Conservation (phyloP, 2,329 filamentous ascomycete species). For the Orbilia oligospora region DNA sequence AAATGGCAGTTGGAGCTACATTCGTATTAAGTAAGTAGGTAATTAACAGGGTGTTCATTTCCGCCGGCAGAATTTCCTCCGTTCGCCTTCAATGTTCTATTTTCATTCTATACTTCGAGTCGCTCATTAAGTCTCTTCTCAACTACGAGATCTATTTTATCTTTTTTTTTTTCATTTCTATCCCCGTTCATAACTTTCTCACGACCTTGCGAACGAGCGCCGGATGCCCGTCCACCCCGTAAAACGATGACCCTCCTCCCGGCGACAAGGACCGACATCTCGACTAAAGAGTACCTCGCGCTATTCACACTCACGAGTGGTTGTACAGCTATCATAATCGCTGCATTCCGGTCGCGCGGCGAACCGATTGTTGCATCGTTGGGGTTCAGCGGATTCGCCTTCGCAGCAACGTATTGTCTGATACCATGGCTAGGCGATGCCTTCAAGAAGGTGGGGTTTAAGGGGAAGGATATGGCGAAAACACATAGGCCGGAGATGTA, state of each 20-base stretch:
- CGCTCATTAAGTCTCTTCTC: constrained; percentile 31
- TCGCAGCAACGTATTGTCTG: constrained; percentile 84
- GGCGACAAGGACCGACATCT: constrained; percentile 55
- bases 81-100: constrained; percentile 16
- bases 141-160: neutral
- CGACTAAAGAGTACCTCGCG: constrained; percentile 58
- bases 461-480: constrained; percentile 90
- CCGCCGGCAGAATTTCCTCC: constrained; percentile 23
- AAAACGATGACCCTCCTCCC: constrained; percentile 52
- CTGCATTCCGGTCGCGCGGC: constrained; percentile 86
- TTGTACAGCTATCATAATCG: constrained; percentile 80
- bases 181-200: neutral
- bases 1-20: constrained; percentile 11
- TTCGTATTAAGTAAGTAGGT: constrained; percentile 1
- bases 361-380: constrained; percentile 90
- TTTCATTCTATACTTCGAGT: constrained; percentile 39
- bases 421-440: constrained; percentile 93
- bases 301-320: constrained; percentile 75
- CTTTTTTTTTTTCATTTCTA: neutral
- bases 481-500: constrained; percentile 80
- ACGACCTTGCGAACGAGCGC: constrained; percentile 21
- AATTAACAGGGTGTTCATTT: constrained; percentile 59
- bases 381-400: constrained; percentile 87
- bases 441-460: constrained; percentile 89
- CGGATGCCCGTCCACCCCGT: neutral